Base-by-base conservation (phyloP, 2,329 filamentous ascomycete species). In the Hypocrella siamensis region DNA sequence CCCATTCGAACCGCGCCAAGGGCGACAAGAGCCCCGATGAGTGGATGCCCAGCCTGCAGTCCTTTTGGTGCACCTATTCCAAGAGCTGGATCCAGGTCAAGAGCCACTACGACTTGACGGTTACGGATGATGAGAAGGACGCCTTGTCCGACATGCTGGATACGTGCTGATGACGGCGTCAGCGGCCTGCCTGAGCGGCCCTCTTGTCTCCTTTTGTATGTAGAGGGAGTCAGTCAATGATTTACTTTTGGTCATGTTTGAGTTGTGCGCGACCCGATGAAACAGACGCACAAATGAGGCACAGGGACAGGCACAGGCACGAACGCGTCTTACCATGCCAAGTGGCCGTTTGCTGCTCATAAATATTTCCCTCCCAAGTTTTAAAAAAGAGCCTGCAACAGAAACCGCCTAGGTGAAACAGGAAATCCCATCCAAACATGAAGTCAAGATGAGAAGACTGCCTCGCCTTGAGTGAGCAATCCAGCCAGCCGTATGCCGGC, bases 1-100 rank as follows among this genome's bases (percentile, higher is more conserved):
- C 81, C 49, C 72, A 67, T 33, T 73, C 84, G 42, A 92, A 92
- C 57, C 61, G 74, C 43, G 41, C 58, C 21, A 90, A 88, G 63
- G 59, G 80, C n/a, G 80, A 85, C 51, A 57, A 63, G 41, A 73
- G 74, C 32, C 80, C 82, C 0, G 82, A 86, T 46, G 51, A 57
- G 9, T 92, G 82, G 81, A 78, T 83, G 59, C 83, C 80, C 10
- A 66, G 75, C 0, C 56, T 81, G 37, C 44, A 60, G 51, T 66
- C 56, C 39, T 88, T 82, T 56, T 70, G 81, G 52, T 90, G 83
- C 67, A 77, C 70, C 18, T 90, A 92, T 47, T 77, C 81, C 11
- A 65, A 69, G 48, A 72, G 75, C 48, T 92, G 78, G 76, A 65
- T 88, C 26, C 67, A 72, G 46, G 81, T 92, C 42, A 92, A 90